A percentile compares a stretch with the other conserved stretches of the same genome.
Evolutionary conservation across 176 grass and related monocot genomes (phyloP).

Genomic region (Avena sativa): DNA sequence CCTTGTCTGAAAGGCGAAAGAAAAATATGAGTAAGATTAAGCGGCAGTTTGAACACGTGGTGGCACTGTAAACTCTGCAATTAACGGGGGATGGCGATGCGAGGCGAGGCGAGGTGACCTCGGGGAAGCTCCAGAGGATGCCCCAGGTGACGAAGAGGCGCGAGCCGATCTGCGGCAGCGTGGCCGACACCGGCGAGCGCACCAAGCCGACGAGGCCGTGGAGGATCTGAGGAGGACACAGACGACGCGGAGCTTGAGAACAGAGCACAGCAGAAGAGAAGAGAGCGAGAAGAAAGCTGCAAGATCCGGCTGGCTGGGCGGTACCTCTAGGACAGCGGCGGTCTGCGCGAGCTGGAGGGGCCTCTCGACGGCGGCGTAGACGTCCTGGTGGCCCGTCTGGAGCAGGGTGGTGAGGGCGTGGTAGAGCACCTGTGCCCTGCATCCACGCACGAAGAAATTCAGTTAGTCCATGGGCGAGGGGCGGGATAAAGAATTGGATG

Average conservation of each 20-base stretch:
- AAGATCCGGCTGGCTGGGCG: background rate
- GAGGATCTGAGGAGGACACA: background rate
- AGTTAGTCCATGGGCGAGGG: background rate
- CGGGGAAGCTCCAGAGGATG: constrained; percentile 26
- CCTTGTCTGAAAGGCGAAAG: background rate
- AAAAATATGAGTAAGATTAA: background rate
- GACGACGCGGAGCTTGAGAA: background rate
- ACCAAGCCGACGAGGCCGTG: constrained; percentile 25
- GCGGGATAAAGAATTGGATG: background rate
- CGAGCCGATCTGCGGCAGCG: constrained; percentile 42
- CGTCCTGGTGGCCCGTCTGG: constrained; percentile 41
- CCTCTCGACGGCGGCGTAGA: constrained; percentile 64
- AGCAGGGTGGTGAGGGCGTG: constrained; percentile 40
- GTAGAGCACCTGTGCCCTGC: constrained; percentile 67
- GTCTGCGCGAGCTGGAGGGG: constrained; percentile 73
- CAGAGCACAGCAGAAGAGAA: background rate
- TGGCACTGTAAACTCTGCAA: background rate
- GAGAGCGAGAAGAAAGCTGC: no score
- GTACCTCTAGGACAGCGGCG: constrained; percentile 68
- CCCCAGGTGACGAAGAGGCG: constrained; percentile 37
- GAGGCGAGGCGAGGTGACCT: background rate
- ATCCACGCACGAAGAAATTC: background rate
- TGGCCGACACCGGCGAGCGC: constrained; percentile 36
- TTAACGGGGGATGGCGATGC: background rate
- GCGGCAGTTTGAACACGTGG: no score